Base-by-base conservation (phyloP, 345 rosid species). In the Leavenworthia alabamica region DNA sequence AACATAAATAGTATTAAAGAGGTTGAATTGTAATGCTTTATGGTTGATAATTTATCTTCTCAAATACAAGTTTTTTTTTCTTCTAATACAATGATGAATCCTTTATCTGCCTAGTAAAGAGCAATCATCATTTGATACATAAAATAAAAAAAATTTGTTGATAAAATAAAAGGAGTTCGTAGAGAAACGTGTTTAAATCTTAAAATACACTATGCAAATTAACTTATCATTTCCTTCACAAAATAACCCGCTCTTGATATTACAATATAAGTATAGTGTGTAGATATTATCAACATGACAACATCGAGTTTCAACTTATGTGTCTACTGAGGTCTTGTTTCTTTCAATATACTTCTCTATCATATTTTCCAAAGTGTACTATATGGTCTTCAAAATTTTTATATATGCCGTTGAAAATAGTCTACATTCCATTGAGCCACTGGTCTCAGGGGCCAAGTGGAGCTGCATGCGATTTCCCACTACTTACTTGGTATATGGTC, bases 11-110 rank as follows among this genome's bases (percentile, higher is more conserved):
- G 19, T 32, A 24, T 53, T 16, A 15, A 20, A 41, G 7, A 50
- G 39, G 40, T 60, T 68, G 46, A 51, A 68, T 10, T 55, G 55
- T 33, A 33, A 22, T 59, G 47, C 48, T 51, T 60, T 50, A 43
- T 57, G 23, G 44, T 58, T 58, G 51, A 49, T 67, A 48, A 14
- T 52, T 31, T 67, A 12, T 23, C 43, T 40, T 16, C 31, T 42
- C 53, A 42, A 12, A 40, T 33, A 26, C 55, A 32, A 9, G 5
- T 54, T 31, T 32, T 46, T 19, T 37, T 31, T 32, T 46, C 12
- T 37, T 32, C 20, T 36, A 47, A 13, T 36, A 22, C 51, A 57
- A 44, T 66, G 48, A 66, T 56, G 20, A 23, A 24, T 35, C 56
- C 56, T 45, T 55, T 12, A 26, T 68, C 55, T 17, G 16, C 60